A percentile compares a stretch with the other conserved stretches of the same genome.
Evolutionary conservation across 2,329 filamentous ascomycete species (phyloP).

Genomic region (Fusarium buxicola): DNA sequence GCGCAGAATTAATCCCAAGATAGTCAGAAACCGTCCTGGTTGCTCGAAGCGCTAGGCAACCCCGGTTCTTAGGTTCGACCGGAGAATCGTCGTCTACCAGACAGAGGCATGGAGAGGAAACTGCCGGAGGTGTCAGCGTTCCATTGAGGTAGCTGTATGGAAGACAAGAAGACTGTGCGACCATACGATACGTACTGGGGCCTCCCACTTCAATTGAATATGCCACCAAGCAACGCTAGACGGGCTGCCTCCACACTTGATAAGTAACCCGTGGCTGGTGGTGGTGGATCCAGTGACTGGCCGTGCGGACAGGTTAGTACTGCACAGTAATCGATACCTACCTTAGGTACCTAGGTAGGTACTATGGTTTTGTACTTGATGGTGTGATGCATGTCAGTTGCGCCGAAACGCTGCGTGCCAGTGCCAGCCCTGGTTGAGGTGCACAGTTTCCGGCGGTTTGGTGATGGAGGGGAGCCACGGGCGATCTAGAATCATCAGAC

Average conservation of each 20-base stretch:
- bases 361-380: slow-evolving; percentile 17
- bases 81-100: slow-evolving; percentile 6
- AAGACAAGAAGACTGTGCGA: slow-evolving; percentile 24
- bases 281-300: slow-evolving; percentile 1
- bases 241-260: slow-evolving; percentile 39
- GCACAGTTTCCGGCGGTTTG: slow-evolving; percentile 38
- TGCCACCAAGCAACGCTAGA: slow-evolving; percentile 26
- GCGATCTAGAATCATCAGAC: slow-evolving; percentile 29
- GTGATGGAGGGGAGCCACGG: slow-evolving; percentile 38
- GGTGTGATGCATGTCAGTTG: slow-evolving; percentile 30
- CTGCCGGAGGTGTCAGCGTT: slow-evolving; percentile 32
- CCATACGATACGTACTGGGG: slow-evolving; percentile 18
- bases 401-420: slow-evolving; percentile 27
- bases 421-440: slow-evolving; percentile 28
- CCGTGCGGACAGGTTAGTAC: slow-evolving; percentile 18
- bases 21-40: slow-evolving; percentile 20
- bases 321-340: slow-evolving; percentile 7
- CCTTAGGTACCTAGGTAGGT: too few species aligned
- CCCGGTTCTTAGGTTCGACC: slow-evolving; percentile 30
- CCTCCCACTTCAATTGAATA: slow-evolving; percentile 4
- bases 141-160: slow-evolving; percentile 25
- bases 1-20: slow-evolving; percentile 20
- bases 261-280: slow-evolving; percentile 12
- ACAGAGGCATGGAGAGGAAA: slow-evolving; percentile 32
- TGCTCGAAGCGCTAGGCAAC: slow-evolving; percentile 31